Conservation (phyloP, 2,329 filamentous ascomycete species). For the Ophiocordyceps robertsii region DNA sequence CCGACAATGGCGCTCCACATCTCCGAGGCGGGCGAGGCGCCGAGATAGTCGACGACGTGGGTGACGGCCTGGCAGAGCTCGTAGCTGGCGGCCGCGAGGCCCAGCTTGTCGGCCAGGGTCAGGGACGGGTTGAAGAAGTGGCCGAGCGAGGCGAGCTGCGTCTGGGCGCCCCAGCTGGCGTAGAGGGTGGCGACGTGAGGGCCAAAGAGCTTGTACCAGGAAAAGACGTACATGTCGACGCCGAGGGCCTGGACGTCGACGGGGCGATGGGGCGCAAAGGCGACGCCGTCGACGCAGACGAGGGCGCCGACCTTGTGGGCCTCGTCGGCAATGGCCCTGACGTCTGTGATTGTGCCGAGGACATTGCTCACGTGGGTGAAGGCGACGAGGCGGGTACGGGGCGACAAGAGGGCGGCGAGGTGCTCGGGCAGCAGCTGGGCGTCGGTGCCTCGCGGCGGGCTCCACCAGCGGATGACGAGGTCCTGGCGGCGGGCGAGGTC, state of each 20-base stretch:
- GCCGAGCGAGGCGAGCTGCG: constrained; percentile 38
- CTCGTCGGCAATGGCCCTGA: constrained; percentile 37
- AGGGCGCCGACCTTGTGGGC: constrained; percentile 40
- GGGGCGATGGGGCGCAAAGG: constrained; percentile 58
- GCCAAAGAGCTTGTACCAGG: constrained; percentile 74
- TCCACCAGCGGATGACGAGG: constrained; percentile 59
- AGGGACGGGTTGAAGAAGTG: constrained; percentile 54
- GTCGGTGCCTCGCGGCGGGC: constrained; percentile 31
- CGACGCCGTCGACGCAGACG: constrained; percentile 62
- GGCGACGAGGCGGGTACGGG: constrained; percentile 54
- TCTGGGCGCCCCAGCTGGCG: constrained; percentile 41
- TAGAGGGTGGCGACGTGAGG: constrained; percentile 64
- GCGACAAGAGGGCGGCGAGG: constrained; percentile 44
- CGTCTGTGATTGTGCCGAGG: constrained; percentile 55
- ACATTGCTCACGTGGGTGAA: constrained; percentile 66
- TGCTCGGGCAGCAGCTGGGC: constrained; percentile 45
- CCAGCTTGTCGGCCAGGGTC: constrained; percentile 53
- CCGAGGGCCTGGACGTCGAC: constrained; percentile 56
- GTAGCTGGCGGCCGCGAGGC: constrained; percentile 56
- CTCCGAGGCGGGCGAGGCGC: constrained; percentile 14
- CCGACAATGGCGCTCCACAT: constrained; percentile 37
- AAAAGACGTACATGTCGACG: constrained; percentile 67
- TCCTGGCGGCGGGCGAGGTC: constrained; percentile 48
- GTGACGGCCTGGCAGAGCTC: constrained; percentile 54
- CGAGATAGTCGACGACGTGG: constrained; percentile 47